Evolutionary conservation across 768 basidiomycete species (phyloP).

Genomic region (Trametes cubensis): DNA sequence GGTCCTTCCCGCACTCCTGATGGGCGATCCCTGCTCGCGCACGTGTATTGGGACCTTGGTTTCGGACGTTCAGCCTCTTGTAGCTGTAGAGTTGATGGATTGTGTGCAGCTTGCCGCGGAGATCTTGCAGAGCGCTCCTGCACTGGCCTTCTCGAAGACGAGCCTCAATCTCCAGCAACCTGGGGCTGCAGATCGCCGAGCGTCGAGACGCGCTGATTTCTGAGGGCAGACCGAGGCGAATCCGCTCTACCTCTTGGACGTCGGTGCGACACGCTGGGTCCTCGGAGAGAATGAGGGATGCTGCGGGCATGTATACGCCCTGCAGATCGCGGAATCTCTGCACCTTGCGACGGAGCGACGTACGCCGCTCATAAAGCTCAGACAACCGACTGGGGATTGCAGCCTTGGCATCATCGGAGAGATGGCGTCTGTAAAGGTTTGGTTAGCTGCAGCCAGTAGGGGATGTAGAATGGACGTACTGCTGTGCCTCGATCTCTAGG

Average conservation of each 20-base stretch:
- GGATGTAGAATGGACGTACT: neutral
- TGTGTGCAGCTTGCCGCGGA: conserved; percentile 6
- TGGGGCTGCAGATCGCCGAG: neutral
- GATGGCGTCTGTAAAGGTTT: neutral
- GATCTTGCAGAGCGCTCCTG: conserved; percentile 5
- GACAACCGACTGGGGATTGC: neutral
- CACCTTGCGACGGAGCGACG: conserved; percentile 9
- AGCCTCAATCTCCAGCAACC: conserved; percentile 1
- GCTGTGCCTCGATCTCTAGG: neutral
- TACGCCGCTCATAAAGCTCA: conserved; percentile 6
- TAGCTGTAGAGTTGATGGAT: neutral
- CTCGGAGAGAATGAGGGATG: neutral
- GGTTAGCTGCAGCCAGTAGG: neutral
- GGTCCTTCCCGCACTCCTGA: conserved; percentile 1
- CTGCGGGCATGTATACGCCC: conserved; percentile 24
- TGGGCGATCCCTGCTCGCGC: neutral
- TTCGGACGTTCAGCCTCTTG: conserved; percentile 4
- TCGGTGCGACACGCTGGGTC: neutral
- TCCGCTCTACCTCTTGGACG: neutral
- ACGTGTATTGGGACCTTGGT: conserved; percentile 9
- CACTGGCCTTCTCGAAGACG: conserved; percentile 6
- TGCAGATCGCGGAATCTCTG: conserved; percentile 16
- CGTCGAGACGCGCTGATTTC: no score
- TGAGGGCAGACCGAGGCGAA: conserved; percentile 15
- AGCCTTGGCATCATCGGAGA: neutral